phyloP scores from a whole-genome alignment of 208 protist genomes.

The Hexamita inflata region DNA sequence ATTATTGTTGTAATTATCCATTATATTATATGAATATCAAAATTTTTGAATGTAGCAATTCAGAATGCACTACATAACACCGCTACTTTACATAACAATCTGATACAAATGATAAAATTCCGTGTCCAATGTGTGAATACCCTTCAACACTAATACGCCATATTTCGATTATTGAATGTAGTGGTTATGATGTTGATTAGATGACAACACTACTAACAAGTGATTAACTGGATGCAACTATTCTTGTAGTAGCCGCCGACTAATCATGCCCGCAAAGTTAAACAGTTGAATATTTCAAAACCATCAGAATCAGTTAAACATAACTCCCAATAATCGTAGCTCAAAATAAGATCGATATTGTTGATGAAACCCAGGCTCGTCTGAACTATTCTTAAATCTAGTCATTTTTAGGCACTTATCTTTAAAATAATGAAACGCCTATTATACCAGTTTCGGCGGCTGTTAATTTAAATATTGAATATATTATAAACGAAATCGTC shows the following conservation, averaged over 20 bases:
- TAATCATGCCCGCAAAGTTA: constrained; percentile 85
- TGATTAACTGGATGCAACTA: constrained; percentile 97
- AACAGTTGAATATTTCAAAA: constrained; percentile 85
- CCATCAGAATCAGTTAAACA: constrained; percentile 98
- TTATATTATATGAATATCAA: constrained; percentile 54
- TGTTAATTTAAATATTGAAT: constrained; percentile 88
- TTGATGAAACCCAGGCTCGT: constrained; percentile 64
- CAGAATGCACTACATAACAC: constrained; percentile 33
- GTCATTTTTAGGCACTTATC: constrained; percentile 26
- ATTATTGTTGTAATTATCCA: constrained; percentile 23
- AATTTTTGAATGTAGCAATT: constrained; percentile 47
- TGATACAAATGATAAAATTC: neutral
- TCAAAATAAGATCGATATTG: constrained; percentile 99
- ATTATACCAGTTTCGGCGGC: constrained; percentile 90
- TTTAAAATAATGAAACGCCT: neutral
- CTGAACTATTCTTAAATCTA: constrained; percentile 60
- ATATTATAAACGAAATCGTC: constrained; percentile 85
- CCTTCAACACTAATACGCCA: constrained; percentile 37
- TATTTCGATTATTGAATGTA: constrained; percentile 53
- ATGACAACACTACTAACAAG: constrained; percentile 99
- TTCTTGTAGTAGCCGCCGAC: constrained; percentile 96
- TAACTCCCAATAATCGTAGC: constrained; percentile 84
- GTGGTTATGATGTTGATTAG: constrained; percentile 97
- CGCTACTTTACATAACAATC: constrained; percentile 41
- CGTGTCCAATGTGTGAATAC: constrained; percentile 14